phyloP scores from a whole-genome alignment of 495 filamentous ascomycete species.

The Apodospora peruviana region DNA sequence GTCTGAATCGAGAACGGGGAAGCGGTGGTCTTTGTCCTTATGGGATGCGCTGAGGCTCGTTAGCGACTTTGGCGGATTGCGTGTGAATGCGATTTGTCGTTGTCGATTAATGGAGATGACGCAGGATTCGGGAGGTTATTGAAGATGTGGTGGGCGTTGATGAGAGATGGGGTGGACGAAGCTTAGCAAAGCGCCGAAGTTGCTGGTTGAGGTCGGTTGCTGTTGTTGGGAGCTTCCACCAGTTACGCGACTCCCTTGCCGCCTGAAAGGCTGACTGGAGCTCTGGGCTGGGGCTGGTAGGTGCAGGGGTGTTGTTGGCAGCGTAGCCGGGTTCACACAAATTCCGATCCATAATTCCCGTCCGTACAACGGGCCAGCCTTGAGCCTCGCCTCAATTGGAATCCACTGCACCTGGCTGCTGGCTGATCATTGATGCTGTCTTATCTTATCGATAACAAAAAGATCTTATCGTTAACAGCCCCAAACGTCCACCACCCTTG shows the following conservation, averaged over 20 bases:
- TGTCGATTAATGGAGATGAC: not conserved
- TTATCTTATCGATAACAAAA: constrained; percentile 9
- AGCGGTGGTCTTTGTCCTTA: too few species aligned
- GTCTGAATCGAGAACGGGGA: constrained; percentile 11
- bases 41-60: too few species aligned
- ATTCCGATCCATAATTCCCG: constrained; percentile 3
- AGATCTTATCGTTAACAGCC: not conserved
- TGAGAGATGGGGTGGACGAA: not conserved
- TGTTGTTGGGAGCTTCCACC: constrained; percentile 18
- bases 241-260: constrained; percentile 39
- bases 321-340: constrained; percentile 6
- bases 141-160: constrained; percentile 6
- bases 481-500: too few species aligned
- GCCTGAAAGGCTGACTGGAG: constrained; percentile 2
- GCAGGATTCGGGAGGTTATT: not conserved
- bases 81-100: not conserved
- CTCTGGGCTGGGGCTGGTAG: not conserved
- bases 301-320: too few species aligned
- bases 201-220: constrained; percentile 2
- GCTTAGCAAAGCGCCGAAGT: constrained; percentile 26
- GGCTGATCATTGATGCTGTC: too few species aligned
- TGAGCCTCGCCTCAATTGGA: too few species aligned
- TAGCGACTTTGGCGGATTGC: constrained; percentile 1
- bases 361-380: too few species aligned
- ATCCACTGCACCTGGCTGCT: too few species aligned